Percentiles rank a stretch among this genome's conserved stretches.
These are phyloP conservation scores for Epichloe gansuensis DNA, from an alignment of 2,329 filamentous ascomycete species.

Conservation along the genomic window DNA sequence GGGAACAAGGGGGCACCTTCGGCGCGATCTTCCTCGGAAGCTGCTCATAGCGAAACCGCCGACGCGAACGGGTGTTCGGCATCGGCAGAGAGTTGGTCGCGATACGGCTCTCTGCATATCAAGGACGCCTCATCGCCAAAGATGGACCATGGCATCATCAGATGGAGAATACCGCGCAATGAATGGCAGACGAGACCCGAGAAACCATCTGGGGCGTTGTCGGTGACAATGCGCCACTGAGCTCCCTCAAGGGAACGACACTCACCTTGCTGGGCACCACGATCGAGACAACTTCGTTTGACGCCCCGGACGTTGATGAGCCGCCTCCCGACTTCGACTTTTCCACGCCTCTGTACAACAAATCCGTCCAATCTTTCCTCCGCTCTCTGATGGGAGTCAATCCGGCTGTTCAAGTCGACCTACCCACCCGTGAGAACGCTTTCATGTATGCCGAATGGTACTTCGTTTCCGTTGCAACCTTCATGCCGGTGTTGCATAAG, in stretches of 20 bases:
- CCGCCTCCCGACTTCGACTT: constrained; percentile 23
- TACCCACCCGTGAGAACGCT: constrained; percentile 54
- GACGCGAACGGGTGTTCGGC: constrained; percentile 3
- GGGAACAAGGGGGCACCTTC: constrained; percentile 23
- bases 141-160: constrained; percentile 9
- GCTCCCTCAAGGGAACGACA: constrained; percentile 62
- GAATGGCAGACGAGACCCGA: constrained; percentile 32
- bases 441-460: constrained; percentile 64
- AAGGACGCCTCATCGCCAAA: constrained; percentile 17
- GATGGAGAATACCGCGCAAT: constrained; percentile 18
- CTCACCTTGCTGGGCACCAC: constrained; percentile 70
- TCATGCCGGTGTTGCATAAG: constrained; percentile 66
- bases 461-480: constrained; percentile 59
- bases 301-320: constrained; percentile 54
- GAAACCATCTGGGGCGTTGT: constrained; percentile 55
- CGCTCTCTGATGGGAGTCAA: constrained; percentile 52
- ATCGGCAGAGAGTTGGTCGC: constrained; percentile 19
- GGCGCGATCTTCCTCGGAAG: constrained; percentile 15
- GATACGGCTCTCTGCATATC: constrained; percentile 22
- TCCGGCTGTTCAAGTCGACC: constrained; percentile 39
- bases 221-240: constrained; percentile 51
- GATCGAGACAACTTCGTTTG: constrained; percentile 65
- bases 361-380: constrained; percentile 60
- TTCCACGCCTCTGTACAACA: constrained; percentile 46
- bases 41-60: constrained; percentile 15